phyloP scores from a whole-genome alignment of 2,329 filamentous ascomycete species.

The Neofusicoccum laricinum region DNA sequence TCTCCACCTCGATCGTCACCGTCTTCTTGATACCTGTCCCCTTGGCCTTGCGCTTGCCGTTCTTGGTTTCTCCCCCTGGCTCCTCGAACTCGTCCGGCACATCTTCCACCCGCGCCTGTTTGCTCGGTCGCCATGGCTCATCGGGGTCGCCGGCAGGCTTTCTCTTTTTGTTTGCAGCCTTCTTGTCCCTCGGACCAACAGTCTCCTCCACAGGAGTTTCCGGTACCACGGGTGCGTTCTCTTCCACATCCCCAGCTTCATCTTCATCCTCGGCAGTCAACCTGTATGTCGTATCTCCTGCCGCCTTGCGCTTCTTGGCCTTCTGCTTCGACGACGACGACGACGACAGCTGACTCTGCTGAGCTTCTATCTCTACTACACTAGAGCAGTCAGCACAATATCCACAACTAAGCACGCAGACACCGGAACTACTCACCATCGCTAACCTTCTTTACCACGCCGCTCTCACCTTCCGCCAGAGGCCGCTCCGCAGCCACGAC shows the following conservation, averaged over 20 bases:
- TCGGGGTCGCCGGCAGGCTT: neutral
- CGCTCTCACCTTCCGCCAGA: neutral
- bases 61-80: neutral
- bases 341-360: neutral
- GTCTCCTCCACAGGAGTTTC: neutral
- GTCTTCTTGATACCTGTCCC: constrained; percentile 1
- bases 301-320: neutral
- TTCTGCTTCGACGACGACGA: too few relatives aligned
- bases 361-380: neutral
- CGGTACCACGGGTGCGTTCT: too few relatives aligned
- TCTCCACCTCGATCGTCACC: neutral
- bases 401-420: too few relatives aligned
- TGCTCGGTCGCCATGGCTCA: neutral
- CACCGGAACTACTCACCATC: neutral
- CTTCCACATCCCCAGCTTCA: too few relatives aligned
- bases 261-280: neutral
- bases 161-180: neutral
- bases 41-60: neutral
- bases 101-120: neutral
- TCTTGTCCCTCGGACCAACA: neutral
- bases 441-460: neutral
- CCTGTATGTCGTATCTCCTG: neutral
- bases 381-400: neutral
- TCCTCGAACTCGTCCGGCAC: neutral
- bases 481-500: neutral